Evolutionary conservation across 371 early-diverging fungal species (phyloP), one percentile per base, ranked within the genome.

Genomic region (Mucor velutinosus): DNA sequence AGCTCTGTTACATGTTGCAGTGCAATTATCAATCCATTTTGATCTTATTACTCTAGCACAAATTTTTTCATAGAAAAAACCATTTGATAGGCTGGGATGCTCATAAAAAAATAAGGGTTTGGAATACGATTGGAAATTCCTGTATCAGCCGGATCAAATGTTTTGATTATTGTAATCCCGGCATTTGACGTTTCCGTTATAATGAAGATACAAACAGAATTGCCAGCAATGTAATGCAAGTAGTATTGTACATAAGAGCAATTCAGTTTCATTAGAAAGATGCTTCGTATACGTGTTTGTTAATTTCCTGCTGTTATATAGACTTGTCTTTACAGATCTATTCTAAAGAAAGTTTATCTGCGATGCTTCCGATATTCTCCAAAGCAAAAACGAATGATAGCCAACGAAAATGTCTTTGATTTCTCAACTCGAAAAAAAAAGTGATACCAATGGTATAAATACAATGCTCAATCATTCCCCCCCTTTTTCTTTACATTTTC

Each of bases 111-210:
- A 43, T 43, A 17, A 43, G n/a, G 43, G n/a, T 49, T 47, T 49
- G 49, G n/a, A n/a, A n/a, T n/a, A n/a, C n/a, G n/a, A n/a, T n/a
- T n/a, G n/a, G 49, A 23, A 49, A 49, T 49, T 49, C 23, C 11
- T 49, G 49, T 49, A 49, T 49, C 49, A 49, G 21, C 43, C 49
- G 49, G 49, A 49, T 49, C 49, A 49, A 49, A 49, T 49, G 49
- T 49, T 21, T 23, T 49, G 49, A n/a, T 49, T 49, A 49, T 49
- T 49, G 11, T 11, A 23, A 49, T 49, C n/a, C 49, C 49, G 49
- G 49, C 23, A 23, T n/a, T 49, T 49, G 49, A 49, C 49, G 21
- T 23, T 49, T 19, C 21, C 10, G 19, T 21, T 11, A 21, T 4
- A 49, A 23, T 49, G 10, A 23, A 21, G 11, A 5, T 21, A 49